Evolutionary conservation across 208 protist species (phyloP), one percentile per base, ranked within the genome.

Genomic region (Crithidia bombi): DNA sequence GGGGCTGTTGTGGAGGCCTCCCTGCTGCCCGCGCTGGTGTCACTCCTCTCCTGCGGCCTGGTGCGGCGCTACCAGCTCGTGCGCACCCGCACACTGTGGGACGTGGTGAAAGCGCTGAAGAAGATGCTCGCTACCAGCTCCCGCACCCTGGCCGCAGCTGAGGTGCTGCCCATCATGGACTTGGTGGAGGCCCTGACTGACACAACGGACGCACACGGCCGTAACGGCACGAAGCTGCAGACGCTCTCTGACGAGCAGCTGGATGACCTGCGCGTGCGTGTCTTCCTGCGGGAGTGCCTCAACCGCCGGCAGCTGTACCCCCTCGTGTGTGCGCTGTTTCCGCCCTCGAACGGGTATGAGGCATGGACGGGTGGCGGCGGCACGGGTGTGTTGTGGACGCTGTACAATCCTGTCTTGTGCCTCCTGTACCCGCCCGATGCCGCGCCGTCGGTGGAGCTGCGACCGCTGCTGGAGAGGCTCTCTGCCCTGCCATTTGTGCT

Each of bases 251-350:
- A 81, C 65, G 65, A 76, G 19, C 58, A 79, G 58, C 67, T 85
- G 23, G 58, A 71, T 15, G 41, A 63, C 1, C 43, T 84, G 47
- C 77, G 73, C 12, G 46, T 82, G 52, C 73, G 76, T 14, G 70
- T 92, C 32, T 85, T 89, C 41, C 61, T 92, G 39, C 66, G 75
- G 0, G 78, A 82, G 61, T 83, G 78, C 49, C 35, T 92, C 33
- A 89, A 81, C 41, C 79, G 78, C 11, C 66, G 64, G n/a, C 63
- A 73, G 47, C 75, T 87, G n/a, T 73, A 59, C 28, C 68, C 39
- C 2, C 63, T 83, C n/a, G 12, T 87, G 21, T 46, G 56, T 10
- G n/a, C 59, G 46, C 7, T 91, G 46, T 79, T 91, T 69, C 73
- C 75, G 49, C 21, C 38, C 4, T 25, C 41, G 44, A 59, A 64